These are phyloP conservation scores for Mycena epipterygia DNA, from an alignment of 768 basidiomycete species.

Conservation along the genomic window DNA sequence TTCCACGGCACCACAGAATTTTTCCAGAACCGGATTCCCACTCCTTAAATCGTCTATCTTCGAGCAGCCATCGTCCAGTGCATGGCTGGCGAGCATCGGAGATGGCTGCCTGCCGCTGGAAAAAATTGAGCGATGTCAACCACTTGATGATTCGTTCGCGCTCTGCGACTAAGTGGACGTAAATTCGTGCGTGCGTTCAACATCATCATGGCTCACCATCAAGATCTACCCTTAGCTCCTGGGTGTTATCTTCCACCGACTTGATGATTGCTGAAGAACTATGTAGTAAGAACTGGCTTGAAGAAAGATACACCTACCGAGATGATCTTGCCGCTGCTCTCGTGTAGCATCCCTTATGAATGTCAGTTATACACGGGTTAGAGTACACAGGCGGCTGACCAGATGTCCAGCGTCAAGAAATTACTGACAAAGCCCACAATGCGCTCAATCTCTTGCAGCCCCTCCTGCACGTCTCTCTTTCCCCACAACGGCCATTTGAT, in stretches of 20 bases:
- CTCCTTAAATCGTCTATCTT: not conserved
- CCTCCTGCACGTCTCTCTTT: not conserved
- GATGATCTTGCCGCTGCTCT: not conserved
- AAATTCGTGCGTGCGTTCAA: not conserved
- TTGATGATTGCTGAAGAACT: too few relatives aligned
- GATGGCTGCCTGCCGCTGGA: not conserved
- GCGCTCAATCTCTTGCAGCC: not conserved
- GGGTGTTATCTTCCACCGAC: too few relatives aligned
- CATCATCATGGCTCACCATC: not conserved
- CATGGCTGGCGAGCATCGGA: not conserved
- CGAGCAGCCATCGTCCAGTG: not conserved
- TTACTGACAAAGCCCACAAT: not conserved
- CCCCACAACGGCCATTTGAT: not conserved
- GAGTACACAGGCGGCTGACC: not conserved
- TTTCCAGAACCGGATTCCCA: not conserved
- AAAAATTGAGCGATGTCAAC: not conserved
- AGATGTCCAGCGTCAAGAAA: not conserved
- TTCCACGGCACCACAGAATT: not conserved
- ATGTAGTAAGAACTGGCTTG: too few relatives aligned
- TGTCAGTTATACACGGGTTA: not conserved
- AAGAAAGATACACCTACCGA: not conserved
- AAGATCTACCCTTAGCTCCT: too few relatives aligned
- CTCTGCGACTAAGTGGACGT: not conserved
- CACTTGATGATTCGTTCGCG: not conserved
- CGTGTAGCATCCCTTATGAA: not conserved